Conservation (phyloP, 169 alveolate genomes). For the Plasmodium vinckei region DNA sequence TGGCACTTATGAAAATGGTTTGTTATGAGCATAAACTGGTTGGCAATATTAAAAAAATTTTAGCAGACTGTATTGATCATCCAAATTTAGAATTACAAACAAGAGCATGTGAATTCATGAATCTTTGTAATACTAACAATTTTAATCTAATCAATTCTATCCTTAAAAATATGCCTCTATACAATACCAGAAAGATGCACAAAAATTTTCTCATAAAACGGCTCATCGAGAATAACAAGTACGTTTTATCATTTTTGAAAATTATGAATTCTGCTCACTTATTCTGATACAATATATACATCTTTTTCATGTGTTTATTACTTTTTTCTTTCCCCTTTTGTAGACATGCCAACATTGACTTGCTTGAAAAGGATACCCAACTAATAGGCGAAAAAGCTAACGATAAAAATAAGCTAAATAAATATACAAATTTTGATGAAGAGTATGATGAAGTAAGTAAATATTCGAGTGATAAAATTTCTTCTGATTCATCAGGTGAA, state of each 20-base stretch:
- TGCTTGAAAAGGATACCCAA: constrained; percentile 29
- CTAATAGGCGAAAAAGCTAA: constrained; percentile 4
- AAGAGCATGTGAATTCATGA: constrained; percentile 81
- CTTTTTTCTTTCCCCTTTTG: not conserved
- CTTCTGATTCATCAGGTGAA: constrained; percentile 34
- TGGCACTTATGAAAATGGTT: constrained; percentile 80
- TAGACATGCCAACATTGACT: constrained; percentile 66
- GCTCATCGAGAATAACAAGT: constrained; percentile 69
- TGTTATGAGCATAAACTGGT: constrained; percentile 74
- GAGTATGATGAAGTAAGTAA: constrained; percentile 13
- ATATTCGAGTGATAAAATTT: constrained; percentile 4
- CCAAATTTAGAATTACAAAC: constrained; percentile 80
- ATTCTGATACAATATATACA: not conserved
- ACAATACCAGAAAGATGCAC: constrained; percentile 33
- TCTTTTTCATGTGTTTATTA: not conserved
- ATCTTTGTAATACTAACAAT: constrained; percentile 57
- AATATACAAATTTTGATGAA: constrained; percentile 7
- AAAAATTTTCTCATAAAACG: constrained; percentile 67
- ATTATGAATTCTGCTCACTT: not conserved
- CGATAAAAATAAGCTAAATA: not conserved
- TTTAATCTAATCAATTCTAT: constrained; percentile 33
- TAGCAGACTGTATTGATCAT: constrained; percentile 64
- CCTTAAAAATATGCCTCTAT: constrained; percentile 60
- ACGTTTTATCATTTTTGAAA: not conserved
- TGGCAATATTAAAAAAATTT: constrained; percentile 63